A percentile compares a stretch with the other conserved stretches of the same genome.
Conservation (phyloP, 179 eudicot genomes). For the Actinidia arguta region DNA sequence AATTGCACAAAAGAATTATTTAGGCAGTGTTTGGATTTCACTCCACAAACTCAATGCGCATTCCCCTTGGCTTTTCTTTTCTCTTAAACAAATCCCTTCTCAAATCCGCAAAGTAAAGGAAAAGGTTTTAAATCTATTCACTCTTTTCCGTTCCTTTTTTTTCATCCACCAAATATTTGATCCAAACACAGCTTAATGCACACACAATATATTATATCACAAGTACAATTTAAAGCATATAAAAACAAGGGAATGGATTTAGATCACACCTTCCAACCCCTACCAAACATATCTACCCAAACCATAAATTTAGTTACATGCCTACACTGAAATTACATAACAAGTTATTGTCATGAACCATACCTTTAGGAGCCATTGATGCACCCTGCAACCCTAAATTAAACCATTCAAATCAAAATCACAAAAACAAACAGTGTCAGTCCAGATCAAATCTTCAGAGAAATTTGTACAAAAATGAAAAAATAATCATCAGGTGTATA, state of each 20-base stretch:
- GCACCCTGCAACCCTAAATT: background rate
- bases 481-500: background rate
- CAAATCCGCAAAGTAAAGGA: background rate
- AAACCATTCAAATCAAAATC: background rate
- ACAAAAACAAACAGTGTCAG: background rate
- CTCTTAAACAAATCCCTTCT: too few relatives aligned
- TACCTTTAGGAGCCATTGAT: constrained; percentile 18
- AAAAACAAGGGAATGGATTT: background rate
- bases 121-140: too few relatives aligned
- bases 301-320: background rate
- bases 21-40: too few relatives aligned
- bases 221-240: too few relatives aligned
- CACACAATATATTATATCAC: too few relatives aligned
- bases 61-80: too few relatives aligned
- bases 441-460: too few relatives aligned
- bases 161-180: background rate
- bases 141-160: too few relatives aligned
- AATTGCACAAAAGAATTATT: too few relatives aligned
- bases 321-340: background rate
- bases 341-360: background rate
- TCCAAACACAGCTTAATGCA: too few relatives aligned
- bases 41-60: too few relatives aligned
- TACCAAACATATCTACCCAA: background rate
- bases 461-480: too few relatives aligned
- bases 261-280: background rate